Base-by-base conservation (phyloP, 495 filamentous ascomycete genomes). In the Xylaria scruposa region DNA sequence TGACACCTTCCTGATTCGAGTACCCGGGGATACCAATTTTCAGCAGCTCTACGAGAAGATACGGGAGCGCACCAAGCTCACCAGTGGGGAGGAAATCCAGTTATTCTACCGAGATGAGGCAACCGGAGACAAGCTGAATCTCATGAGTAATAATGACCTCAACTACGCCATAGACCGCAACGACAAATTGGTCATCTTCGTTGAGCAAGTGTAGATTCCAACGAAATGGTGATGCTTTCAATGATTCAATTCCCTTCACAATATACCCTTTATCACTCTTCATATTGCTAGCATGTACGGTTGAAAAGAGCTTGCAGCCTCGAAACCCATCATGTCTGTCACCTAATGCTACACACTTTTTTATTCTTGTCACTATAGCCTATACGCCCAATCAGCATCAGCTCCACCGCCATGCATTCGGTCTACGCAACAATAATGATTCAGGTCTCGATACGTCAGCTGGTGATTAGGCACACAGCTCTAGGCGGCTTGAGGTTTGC, bases 51-150 rank as follows among this genome's bases (percentile, higher is more conserved):
- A 90, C 70, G 94, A 98, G 67, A 94, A 93, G 76, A 87, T 96
- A 40, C 84, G 85, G 61, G 94, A 95, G 47, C 88, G 94, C 8
- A 84, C 94, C 47, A 93, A 92, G 82, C 89, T 96, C 59, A 77
- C 83, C 4, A 79, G 75, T 26, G 84, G 86, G 40, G 91, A 92
- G 6, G 90, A 91, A 15, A 86, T 95, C 33, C 85, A 90, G 58
- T 84, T 97, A 42, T 91, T 90, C 75, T 98, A 97, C 84, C 91
- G 91, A 81, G 95, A 98, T 72, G 95, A 98, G 78, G 83, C 89
- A 8, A 91, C 90, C 7, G 92, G 92, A 26, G 87, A 92, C 64
- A 91, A 90, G 73, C 88, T 91, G 70, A 88, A 89, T 62, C 83
- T 99, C 65, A 80, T 91, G 77, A 93, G 87, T 78, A 91, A 99